Percentiles rank a stretch among this genome's conserved stretches.
These are phyloP conservation scores for Backusella liffmaniae DNA, from an alignment of 192 early-diverging fungal species.

Conservation along the genomic window DNA sequence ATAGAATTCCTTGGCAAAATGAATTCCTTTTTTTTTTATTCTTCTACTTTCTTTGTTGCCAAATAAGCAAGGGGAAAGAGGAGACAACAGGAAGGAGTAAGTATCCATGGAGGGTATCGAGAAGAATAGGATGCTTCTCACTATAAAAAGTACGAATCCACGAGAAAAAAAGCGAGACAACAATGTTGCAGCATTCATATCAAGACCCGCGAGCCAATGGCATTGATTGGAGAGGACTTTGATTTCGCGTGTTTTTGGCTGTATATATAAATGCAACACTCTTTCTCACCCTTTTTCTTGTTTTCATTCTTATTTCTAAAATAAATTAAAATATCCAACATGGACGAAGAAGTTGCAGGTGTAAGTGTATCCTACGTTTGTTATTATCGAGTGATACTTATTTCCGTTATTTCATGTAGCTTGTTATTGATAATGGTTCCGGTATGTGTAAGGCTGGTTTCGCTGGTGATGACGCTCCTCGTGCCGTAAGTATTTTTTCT, in stretches of 20 bases:
- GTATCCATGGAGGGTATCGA: background rate
- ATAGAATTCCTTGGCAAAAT: background rate
- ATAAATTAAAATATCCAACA: conserved; percentile 17
- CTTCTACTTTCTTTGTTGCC: background rate
- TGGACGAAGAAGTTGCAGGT: conserved; percentile 84
- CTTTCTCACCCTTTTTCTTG: background rate
- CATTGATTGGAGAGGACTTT: background rate
- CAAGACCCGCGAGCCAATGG: background rate
- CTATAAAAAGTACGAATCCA: background rate
- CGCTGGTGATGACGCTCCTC: conserved; percentile 88
- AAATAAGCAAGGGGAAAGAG: background rate
- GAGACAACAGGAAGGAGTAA: background rate
- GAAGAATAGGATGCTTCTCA: background rate
- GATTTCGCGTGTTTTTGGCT: background rate
- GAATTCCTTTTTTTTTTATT: no score
- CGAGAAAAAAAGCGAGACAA: background rate
- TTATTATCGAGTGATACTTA: background rate
- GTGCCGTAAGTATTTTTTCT: conserved; percentile 58
- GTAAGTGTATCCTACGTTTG: conserved; percentile 44
- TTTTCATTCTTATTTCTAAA: background rate
- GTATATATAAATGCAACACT: background rate
- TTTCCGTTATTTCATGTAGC: conserved; percentile 37
- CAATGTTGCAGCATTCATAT: background rate
- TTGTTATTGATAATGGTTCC: conserved; percentile 92
- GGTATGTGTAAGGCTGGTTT: conserved; percentile 95